Conservation (phyloP, 2,329 filamentous ascomycete genomes). For the Pseudopithomyces maydicus region DNA sequence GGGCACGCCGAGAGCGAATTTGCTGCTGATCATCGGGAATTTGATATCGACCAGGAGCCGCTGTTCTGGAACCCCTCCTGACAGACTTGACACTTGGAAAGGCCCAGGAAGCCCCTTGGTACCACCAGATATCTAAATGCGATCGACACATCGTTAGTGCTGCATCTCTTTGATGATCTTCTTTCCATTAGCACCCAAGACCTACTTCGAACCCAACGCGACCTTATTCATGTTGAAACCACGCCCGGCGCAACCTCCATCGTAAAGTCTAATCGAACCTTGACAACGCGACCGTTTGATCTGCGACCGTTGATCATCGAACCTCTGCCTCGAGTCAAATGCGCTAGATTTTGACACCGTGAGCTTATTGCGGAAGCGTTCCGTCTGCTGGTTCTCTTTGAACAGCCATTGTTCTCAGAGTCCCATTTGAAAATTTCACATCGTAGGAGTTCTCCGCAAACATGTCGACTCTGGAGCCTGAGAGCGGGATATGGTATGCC, state of each 20-base stretch:
- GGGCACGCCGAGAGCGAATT: neutral
- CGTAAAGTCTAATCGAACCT: neutral
- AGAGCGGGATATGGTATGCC: conserved; percentile 40
- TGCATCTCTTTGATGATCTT: neutral
- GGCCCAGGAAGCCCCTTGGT: neutral
- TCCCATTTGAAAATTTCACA: neutral
- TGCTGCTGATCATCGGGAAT: neutral
- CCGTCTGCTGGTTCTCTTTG: neutral
- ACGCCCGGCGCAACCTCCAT: neutral
- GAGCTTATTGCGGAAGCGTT: neutral
- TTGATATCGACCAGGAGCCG: neutral
- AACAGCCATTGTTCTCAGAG: neutral
- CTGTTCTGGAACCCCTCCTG: neutral
- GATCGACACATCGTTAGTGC: too few species aligned
- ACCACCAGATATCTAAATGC: too few species aligned
- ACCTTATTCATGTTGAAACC: neutral
- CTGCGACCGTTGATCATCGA: neutral
- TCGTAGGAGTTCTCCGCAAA: neutral
- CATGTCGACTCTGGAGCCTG: conserved; percentile 40
- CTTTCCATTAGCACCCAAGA: neutral
- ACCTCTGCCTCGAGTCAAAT: neutral
- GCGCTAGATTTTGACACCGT: neutral
- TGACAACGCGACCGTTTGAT: neutral
- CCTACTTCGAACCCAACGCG: neutral
- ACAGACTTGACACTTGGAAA: neutral